Evolutionary conservation across 257 asterid genomes (phyloP), one percentile per base, ranked within the genome.

Genomic region (Nyctanthes arbortristis): DNA sequence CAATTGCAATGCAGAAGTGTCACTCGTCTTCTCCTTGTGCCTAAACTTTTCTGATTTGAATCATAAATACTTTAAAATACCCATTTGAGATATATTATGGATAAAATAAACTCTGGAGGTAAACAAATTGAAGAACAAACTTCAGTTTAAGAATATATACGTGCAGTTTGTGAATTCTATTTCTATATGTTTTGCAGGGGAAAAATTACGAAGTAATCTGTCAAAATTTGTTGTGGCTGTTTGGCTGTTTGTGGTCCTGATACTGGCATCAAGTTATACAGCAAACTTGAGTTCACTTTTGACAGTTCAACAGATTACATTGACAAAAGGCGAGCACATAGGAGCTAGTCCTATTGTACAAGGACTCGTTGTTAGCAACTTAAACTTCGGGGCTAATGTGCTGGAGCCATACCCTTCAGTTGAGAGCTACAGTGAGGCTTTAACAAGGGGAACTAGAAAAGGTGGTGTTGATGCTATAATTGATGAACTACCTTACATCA

Each of bases 241-340:
- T 9, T 84, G 89, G 89, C 52, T 84, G 27, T 77, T 84, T 5
- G 79, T 77, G 1, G 85, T 84, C 52, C 78, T 81, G 13, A 79
- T 84, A 72, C 55, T 85, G 68, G 72, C 90, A 5, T 75, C 90
- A 20, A 78, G 84, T 34, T 85, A 80, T 62, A 75, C 72, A 16
- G 88, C 90, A 12, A 75, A 78, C 58, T 62, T 82, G 76, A 85
- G 86, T 65, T 82, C 88, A 3, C 77, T 69, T 54, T 65, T 85
- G 74, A 82, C 90, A 1, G 73, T 82, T 1, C 67, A 63, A 66
- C 78, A 70, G 60, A 75, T 85, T 29, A 70, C 56, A 64, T 34
- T 69, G 27, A 59, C 79, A 30, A 49, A 43, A 30, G 37, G 75
- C 22, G 76, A 71, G 24, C 49, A 61, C 52, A 20, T 80, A 33